Evolutionary conservation across 1,284 basidiomycete genomes (phyloP).

Genomic region (Cutaneotrichosporon curvatum): DNA sequence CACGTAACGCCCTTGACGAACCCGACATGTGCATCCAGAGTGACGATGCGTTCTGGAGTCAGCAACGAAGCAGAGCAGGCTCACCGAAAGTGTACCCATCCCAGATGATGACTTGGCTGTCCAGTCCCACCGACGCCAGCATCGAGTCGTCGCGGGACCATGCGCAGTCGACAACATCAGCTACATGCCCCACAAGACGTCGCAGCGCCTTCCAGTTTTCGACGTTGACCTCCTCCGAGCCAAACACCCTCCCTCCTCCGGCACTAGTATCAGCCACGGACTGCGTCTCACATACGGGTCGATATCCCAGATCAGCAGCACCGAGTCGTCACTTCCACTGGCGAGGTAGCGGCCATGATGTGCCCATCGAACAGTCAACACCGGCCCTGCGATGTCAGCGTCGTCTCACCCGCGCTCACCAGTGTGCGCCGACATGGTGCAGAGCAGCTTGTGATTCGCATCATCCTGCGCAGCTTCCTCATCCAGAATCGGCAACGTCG

Average conservation of each 20-base stretch:
- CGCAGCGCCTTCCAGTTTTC: slow-evolving; percentile 95
- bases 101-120: slow-evolving; percentile 88
- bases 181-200: slow-evolving; percentile 84
- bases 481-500: slow-evolving; percentile 83
- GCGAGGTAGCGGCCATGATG: slow-evolving; percentile 90
- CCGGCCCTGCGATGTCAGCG: slow-evolving; percentile 56
- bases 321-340: slow-evolving; percentile 90
- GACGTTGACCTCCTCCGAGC: slow-evolving; percentile 87
- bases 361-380: slow-evolving; percentile 92
- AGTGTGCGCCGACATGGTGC: slow-evolving; percentile 86
- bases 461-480: slow-evolving; percentile 63
- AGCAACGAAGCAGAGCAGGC: slow-evolving; percentile 18
- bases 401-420: slow-evolving; percentile 45
- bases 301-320: slow-evolving; percentile 94
- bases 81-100: slow-evolving; percentile 75
- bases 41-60: slow-evolving; percentile 63
- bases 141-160: slow-evolving; percentile 90
- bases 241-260: slow-evolving; percentile 79
- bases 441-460: slow-evolving; percentile 75
- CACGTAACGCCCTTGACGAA: slow-evolving; percentile 99
- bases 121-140: slow-evolving; percentile 88
- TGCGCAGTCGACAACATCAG: slow-evolving; percentile 93
- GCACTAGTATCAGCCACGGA: slow-evolving; percentile 48
- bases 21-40: slow-evolving; percentile 82
- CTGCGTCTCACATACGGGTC: slow-evolving; percentile 64